Conservation (phyloP, 352 stramenopile species). For the Pythium dissotocum region DNA sequence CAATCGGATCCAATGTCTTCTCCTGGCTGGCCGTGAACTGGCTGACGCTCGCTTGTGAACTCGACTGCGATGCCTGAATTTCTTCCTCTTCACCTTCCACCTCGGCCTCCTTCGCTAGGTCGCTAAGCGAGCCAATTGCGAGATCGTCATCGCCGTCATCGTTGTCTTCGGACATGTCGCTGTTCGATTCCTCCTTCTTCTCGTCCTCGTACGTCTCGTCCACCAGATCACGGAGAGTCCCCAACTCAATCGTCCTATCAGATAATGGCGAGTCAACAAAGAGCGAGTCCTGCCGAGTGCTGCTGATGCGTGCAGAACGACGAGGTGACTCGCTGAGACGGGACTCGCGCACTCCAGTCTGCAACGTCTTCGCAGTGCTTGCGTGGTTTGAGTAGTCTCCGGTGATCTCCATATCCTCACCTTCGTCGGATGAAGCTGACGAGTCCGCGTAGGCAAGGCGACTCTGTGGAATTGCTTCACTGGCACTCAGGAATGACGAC, state of each 20-base stretch:
- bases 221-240: conserved; percentile 59
- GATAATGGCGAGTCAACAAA: conserved; percentile 31
- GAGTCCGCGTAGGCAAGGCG: conserved; percentile 69
- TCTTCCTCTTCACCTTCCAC: conserved; percentile 25
- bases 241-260: conserved; percentile 63
- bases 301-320: conserved; percentile 15
- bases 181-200: conserved; percentile 8
- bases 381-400: conserved; percentile 68
- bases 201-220: conserved; percentile 37
- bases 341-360: conserved; percentile 10
- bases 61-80: neutral
- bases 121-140: conserved; percentile 20
- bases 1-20: conserved; percentile 56
- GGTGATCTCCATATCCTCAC: conserved; percentile 88
- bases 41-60: neutral
- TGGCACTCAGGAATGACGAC: conserved; percentile 50
- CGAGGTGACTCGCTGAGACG: conserved; percentile 19
- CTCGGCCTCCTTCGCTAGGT: conserved; percentile 31
- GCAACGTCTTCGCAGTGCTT: conserved; percentile 17
- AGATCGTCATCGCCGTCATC: conserved; percentile 6
- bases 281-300: conserved; percentile 25
- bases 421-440: conserved; percentile 72
- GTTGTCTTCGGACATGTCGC: conserved; percentile 8
- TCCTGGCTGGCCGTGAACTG: conserved; percentile 15
- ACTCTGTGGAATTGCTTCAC: conserved; percentile 22